Conservation (phyloP, 2,329 filamentous ascomycete genomes). For the Fusarium proliferatum region DNA sequence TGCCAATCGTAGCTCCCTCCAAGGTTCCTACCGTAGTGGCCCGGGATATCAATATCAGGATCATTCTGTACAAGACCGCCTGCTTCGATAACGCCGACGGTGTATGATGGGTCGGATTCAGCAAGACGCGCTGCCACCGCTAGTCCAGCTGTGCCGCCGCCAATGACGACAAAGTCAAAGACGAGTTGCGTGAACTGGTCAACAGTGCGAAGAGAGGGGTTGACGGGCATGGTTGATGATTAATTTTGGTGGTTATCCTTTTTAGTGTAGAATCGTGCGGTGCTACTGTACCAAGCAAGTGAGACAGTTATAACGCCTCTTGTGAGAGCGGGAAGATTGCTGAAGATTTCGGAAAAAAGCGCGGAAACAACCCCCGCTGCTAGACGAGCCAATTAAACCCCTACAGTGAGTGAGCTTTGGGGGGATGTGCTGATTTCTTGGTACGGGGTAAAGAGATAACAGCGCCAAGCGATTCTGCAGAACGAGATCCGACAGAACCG, state of each 20-base stretch:
- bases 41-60: constrained; percentile 54
- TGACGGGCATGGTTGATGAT: constrained; percentile 13
- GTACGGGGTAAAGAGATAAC: neutral
- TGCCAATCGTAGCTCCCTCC: constrained; percentile 56
- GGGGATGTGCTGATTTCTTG: neutral
- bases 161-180: constrained; percentile 58
- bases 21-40: constrained; percentile 50
- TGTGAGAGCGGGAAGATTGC: neutral
- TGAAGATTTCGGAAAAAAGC: neutral
- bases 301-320: constrained; percentile 11
- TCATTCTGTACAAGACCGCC: constrained; percentile 44
- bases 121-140: constrained; percentile 60
- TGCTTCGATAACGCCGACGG: constrained; percentile 49
- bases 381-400: neutral
- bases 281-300: neutral
- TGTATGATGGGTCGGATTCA: constrained; percentile 50
- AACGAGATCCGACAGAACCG: neutral
- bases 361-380: neutral
- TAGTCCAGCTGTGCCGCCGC: constrained; percentile 67
- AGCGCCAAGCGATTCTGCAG: neutral
- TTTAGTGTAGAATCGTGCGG: neutral
- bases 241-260: neutral
- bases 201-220: neutral
- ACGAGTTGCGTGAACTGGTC: constrained; percentile 40
- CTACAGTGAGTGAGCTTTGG: neutral